These are phyloP conservation scores for Fusarium sp. DNA, from an alignment of 2,329 filamentous ascomycete species.

Conservation along the genomic window DNA sequence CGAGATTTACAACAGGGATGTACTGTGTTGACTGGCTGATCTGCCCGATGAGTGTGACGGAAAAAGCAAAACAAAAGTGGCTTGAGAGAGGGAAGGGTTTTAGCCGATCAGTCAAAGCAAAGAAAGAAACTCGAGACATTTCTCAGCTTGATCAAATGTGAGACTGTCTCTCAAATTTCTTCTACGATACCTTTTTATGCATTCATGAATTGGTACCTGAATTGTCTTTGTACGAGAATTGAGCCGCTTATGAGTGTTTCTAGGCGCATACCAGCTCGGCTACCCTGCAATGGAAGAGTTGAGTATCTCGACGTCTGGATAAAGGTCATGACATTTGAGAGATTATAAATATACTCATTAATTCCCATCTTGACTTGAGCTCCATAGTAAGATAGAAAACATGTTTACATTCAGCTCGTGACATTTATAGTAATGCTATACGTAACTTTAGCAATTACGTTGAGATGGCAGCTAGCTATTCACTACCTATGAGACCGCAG, in stretches of 20 bases:
- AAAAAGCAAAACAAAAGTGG: slow-evolving; percentile 28
- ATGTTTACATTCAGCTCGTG: no score
- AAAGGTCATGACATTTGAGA: neutral
- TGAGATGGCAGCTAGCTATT: neutral
- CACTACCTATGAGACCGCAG: neutral
- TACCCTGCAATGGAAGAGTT: slow-evolving; percentile 9
- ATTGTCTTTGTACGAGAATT: slow-evolving; percentile 14
- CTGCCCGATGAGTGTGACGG: neutral
- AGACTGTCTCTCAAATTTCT: slow-evolving; percentile 8
- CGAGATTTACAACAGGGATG: slow-evolving; percentile 35
- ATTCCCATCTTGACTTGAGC: neutral
- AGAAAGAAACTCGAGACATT: slow-evolving; percentile 27
- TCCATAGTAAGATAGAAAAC: neutral
- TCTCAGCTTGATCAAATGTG: slow-evolving; percentile 20
- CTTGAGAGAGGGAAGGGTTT: neutral
- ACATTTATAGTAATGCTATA: neutral
- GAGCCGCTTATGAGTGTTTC: neutral
- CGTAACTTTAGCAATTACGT: neutral
- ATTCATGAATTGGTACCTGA: neutral
- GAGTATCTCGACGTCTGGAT: neutral
- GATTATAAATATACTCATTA: neutral
- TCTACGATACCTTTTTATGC: slow-evolving; percentile 8
- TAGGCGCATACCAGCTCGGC: neutral
- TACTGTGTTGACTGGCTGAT: slow-evolving; percentile 1
- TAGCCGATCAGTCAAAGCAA: slow-evolving; percentile 17